Percentiles rank a stretch among this genome's conserved stretches.
Evolutionary conservation across 805 yeast species (phyloP).

Genomic region (Clavispora carvajalis): DNA sequence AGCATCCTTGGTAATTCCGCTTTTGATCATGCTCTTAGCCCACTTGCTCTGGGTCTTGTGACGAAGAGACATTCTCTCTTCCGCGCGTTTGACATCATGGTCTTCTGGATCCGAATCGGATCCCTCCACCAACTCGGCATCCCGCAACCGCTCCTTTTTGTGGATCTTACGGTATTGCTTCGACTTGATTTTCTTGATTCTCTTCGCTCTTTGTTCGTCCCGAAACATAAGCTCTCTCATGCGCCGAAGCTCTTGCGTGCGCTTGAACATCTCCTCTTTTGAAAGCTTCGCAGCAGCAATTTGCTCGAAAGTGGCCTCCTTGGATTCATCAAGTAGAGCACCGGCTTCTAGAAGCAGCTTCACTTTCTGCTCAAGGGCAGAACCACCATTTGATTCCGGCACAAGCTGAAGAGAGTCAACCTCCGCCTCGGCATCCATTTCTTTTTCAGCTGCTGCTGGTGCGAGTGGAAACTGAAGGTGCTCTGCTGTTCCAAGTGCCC

Average conservation of each 20-base stretch:
- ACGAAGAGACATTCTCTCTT: conserved; percentile 86
- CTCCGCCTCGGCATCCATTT: conserved; percentile 30
- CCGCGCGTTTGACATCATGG: conserved; percentile 71
- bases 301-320: conserved; percentile 82
- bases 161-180: conserved; percentile 81
- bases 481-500: conserved; percentile 76
- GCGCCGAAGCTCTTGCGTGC: conserved; percentile 76
- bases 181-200: conserved; percentile 92
- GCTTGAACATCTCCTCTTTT: conserved; percentile 68
- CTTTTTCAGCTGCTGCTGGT: conserved; percentile 24
- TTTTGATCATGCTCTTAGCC: conserved; percentile 86
- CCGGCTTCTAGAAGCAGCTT: conserved; percentile 58
- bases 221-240: conserved; percentile 97
- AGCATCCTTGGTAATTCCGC: conserved; percentile 86
- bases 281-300: conserved; percentile 76
- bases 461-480: conserved; percentile 73
- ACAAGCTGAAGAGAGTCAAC: conserved; percentile 7
- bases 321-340: conserved; percentile 62
- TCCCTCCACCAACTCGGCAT: conserved; percentile 62
- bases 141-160: conserved; percentile 74
- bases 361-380: conserved; percentile 65
- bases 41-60: conserved; percentile 86
- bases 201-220: conserved; percentile 84
- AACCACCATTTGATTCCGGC: conserved; percentile 18
- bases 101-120: conserved; percentile 52